Percentiles rank a stretch among this genome's conserved stretches.
Evolutionary conservation across 768 basidiomycete genomes (phyloP).

Genomic region (Kwoniella sp.): DNA sequence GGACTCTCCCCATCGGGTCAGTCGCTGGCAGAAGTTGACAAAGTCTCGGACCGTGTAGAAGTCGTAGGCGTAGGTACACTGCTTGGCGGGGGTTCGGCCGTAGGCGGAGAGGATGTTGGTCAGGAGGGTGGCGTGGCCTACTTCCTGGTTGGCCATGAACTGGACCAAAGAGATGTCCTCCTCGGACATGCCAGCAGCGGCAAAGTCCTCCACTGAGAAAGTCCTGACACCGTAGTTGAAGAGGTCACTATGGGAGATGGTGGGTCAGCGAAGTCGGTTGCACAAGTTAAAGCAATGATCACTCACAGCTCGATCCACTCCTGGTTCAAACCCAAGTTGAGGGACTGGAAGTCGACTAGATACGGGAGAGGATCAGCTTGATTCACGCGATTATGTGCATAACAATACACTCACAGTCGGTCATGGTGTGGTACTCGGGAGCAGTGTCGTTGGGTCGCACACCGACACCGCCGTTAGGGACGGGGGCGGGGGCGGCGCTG

Average conservation of each 20-base stretch:
- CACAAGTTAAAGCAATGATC: slow-evolving; percentile 30
- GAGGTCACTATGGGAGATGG: slow-evolving; percentile 55
- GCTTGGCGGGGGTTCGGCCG: slow-evolving; percentile 50
- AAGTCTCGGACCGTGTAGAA: slow-evolving; percentile 65
- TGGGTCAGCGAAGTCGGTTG: background rate
- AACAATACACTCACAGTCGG: slow-evolving; percentile 41
- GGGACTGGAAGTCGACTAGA: slow-evolving; percentile 61
- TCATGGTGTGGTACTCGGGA: slow-evolving; percentile 46
- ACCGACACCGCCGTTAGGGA: slow-evolving; percentile 49
- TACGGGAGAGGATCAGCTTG: background rate
- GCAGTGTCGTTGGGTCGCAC: slow-evolving; percentile 52
- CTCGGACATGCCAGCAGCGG: slow-evolving; percentile 61
- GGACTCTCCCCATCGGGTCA: slow-evolving; percentile 60
- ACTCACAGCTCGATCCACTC: slow-evolving; percentile 63
- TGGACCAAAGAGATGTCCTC: slow-evolving; percentile 64
- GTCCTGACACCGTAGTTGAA: slow-evolving; percentile 63
- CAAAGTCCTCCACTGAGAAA: slow-evolving; percentile 65
- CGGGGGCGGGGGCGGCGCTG: slow-evolving; percentile 44
- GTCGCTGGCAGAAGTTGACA: slow-evolving; percentile 65
- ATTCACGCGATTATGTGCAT: background rate
- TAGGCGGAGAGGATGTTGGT: slow-evolving; percentile 61
- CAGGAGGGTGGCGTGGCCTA: slow-evolving; percentile 65
- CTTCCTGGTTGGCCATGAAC: slow-evolving; percentile 64
- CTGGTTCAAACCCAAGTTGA: slow-evolving; percentile 66
- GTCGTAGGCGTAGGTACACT: slow-evolving; percentile 63